Conservation (phyloP, 2,329 filamentous ascomycete genomes). For the Didymella glomerata region DNA sequence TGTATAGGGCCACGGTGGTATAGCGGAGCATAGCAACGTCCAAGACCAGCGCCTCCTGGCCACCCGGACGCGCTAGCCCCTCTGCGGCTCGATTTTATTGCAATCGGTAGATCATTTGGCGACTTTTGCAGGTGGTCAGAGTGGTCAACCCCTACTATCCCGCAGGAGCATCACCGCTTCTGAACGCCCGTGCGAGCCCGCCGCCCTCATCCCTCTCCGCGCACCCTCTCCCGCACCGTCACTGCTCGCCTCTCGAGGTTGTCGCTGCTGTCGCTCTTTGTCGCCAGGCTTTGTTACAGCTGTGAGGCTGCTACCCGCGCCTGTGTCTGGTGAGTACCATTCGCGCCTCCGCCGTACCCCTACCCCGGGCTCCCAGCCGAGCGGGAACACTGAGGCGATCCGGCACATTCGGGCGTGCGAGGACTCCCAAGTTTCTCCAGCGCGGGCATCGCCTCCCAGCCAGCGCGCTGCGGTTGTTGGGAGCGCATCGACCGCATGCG, state of each 20-base stretch:
- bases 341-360: slow-evolving; percentile 9
- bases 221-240: slow-evolving; percentile 17
- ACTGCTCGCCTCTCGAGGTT: slow-evolving; percentile 1
- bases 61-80: slow-evolving; percentile 9
- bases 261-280: slow-evolving; percentile 10
- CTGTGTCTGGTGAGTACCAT: slow-evolving; percentile 21
- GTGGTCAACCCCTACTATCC: slow-evolving; percentile 19
- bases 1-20: not conserved
- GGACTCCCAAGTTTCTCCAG: not conserved
- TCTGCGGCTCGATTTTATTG: slow-evolving; percentile 24
- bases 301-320: slow-evolving; percentile 15
- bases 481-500: slow-evolving; percentile 11
- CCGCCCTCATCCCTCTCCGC: slow-evolving; percentile 10
- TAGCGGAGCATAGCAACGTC: slow-evolving; percentile 7
- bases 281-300: slow-evolving; percentile 7
- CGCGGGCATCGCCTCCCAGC: not conserved
- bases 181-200: slow-evolving; percentile 26
- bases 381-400: slow-evolving; percentile 11
- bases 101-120: slow-evolving; percentile 31
- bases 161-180: slow-evolving; percentile 26
- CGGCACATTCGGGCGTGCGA: slow-evolving; percentile 7
- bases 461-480: slow-evolving; percentile 5
- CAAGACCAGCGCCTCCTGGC: slow-evolving; percentile 8
- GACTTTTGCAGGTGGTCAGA: slow-evolving; percentile 20
- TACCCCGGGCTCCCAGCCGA: slow-evolving; percentile 1